These are phyloP conservation scores for Fusarium begoniae DNA, from an alignment of 2,329 filamentous ascomycete genomes.

Conservation along the genomic window DNA sequence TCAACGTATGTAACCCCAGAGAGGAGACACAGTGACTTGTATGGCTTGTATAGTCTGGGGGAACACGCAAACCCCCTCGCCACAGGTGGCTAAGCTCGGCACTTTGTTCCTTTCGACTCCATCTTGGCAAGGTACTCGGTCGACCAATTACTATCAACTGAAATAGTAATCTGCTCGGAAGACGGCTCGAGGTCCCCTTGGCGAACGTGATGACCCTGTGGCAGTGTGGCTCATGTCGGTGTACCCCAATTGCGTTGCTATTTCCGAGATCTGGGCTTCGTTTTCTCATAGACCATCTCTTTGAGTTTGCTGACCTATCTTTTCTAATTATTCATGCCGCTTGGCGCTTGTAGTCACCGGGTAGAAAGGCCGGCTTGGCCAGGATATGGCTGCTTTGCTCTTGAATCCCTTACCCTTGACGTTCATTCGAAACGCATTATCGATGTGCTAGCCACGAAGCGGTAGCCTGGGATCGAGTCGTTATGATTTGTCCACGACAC, in stretches of 20 bases:
- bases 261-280: neutral
- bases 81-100: slow-evolving; percentile 42
- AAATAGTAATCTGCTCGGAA: slow-evolving; percentile 15
- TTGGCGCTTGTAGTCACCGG: slow-evolving; percentile 22
- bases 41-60: neutral
- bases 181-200: slow-evolving; percentile 32
- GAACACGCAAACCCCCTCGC: slow-evolving; percentile 44
- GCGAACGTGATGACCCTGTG: neutral
- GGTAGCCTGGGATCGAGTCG: slow-evolving; percentile 8
- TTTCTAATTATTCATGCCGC: neutral
- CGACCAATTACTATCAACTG: slow-evolving; percentile 11
- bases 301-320: neutral
- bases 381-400: neutral
- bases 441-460: slow-evolving; percentile 21
- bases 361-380: slow-evolving; percentile 20
- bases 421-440: neutral
- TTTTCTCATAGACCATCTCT: neutral
- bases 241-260: slow-evolving; percentile 5
- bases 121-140: slow-evolving; percentile 8
- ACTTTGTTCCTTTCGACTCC: slow-evolving; percentile 12
- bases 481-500: slow-evolving; percentile 15
- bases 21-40: neutral
- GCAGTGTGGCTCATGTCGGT: slow-evolving; percentile 11
- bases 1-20: neutral
- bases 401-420: slow-evolving; percentile 1